Conservation (phyloP, 1,139 yeast genomes). For the Hansenula lynferdii region DNA sequence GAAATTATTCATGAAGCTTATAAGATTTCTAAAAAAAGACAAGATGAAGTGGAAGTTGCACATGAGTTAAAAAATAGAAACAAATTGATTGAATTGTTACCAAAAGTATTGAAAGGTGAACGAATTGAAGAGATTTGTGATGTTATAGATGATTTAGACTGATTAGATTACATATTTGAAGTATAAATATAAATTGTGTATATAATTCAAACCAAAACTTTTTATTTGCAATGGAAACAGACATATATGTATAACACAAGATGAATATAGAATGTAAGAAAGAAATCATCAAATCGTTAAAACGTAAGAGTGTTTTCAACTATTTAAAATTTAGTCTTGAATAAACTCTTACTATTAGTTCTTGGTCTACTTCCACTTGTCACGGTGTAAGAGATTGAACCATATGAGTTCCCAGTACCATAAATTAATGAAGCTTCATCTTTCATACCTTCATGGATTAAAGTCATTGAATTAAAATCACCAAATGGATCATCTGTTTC, state of each 20-base stretch:
- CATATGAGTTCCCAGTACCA: slow-evolving; percentile 51
- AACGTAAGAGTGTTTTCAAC: too few species aligned
- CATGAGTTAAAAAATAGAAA: not conserved
- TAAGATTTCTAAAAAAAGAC: slow-evolving; percentile 38
- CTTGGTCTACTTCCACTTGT: slow-evolving; percentile 36
- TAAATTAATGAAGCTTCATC: slow-evolving; percentile 39
- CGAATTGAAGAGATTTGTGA: not conserved
- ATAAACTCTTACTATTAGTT: slow-evolving; percentile 31
- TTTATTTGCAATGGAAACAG: too few species aligned
- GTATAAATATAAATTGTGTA: too few species aligned
- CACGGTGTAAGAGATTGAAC: slow-evolving; percentile 64
- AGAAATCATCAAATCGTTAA: not conserved
- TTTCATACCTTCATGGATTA: slow-evolving; percentile 64
- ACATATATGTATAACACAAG: too few species aligned
- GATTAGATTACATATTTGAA: too few species aligned
- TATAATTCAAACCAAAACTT: too few species aligned
- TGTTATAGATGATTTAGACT: slow-evolving; percentile 2
- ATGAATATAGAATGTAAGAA: not conserved
- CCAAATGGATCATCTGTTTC: slow-evolving; percentile 71
- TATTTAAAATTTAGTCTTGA: slow-evolving; percentile 32
- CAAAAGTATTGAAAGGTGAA: not conserved
- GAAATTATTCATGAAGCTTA: slow-evolving; percentile 47
- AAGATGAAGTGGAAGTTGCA: slow-evolving; percentile 23
- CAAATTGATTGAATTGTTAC: not conserved
- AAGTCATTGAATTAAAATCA: slow-evolving; percentile 82